Conservation (phyloP, 495 filamentous ascomycete species). For the Eremomyces bilateralis region DNA sequence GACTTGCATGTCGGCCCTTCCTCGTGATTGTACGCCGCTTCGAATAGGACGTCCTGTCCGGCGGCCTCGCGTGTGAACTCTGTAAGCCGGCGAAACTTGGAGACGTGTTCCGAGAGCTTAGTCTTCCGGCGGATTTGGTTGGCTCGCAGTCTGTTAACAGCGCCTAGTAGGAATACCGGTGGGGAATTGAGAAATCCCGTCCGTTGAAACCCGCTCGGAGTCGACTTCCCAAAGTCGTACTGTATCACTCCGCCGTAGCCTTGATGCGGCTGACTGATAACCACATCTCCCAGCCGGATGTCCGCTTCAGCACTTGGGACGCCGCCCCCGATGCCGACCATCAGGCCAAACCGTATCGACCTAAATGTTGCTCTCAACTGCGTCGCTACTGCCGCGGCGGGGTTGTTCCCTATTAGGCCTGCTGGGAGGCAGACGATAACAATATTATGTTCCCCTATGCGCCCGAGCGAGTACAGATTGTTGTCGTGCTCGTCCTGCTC, state of each 20-base stretch:
- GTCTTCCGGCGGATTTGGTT: constrained; percentile 1
- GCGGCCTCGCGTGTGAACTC: background rate
- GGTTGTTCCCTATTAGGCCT: constrained; percentile 3
- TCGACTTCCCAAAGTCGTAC: constrained; percentile 22
- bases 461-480: constrained; percentile 16
- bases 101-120: too few relatives aligned
- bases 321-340: constrained; percentile 26
- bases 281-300: constrained; percentile 24
- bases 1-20: background rate
- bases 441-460: constrained; percentile 19
- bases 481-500: constrained; percentile 5
- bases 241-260: constrained; percentile 20
- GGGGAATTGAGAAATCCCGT: constrained; percentile 20
- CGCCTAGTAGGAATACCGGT: constrained; percentile 14
- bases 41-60: background rate
- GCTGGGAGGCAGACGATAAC: constrained; percentile 22
- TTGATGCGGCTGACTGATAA: constrained; percentile 19
- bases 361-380: constrained; percentile 19
- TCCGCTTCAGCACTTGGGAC: constrained; percentile 18
- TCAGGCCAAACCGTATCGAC: constrained; percentile 19
- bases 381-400: constrained; percentile 18
- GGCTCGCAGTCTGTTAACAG: constrained; percentile 11
- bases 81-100: background rate
- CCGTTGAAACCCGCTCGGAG: constrained; percentile 12
- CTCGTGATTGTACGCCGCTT: background rate